Conservation (phyloP, 1,139 yeast species). For the Petasospora rhodanensis region DNA sequence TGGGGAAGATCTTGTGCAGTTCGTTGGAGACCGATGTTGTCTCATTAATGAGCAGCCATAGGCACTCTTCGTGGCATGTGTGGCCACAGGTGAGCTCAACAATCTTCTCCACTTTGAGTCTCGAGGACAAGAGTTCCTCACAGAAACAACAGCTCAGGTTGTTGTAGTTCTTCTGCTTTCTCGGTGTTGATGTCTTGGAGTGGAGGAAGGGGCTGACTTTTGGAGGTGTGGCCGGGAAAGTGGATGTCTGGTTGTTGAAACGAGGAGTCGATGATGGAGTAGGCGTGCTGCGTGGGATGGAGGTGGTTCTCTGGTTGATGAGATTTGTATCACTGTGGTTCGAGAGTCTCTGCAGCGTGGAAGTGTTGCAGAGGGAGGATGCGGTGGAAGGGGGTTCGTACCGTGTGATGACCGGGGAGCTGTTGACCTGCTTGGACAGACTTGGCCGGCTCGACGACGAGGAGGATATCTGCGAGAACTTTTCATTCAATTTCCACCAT, state of each 20-base stretch:
- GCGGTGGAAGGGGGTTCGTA: neutral
- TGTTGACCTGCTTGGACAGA: neutral
- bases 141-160: slow-evolving; percentile 30
- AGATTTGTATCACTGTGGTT: slow-evolving; percentile 2
- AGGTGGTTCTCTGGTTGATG: slow-evolving; percentile 16
- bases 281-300: slow-evolving; percentile 13
- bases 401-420: slow-evolving; percentile 4
- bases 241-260: neutral
- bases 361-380: neutral
- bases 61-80: slow-evolving; percentile 34
- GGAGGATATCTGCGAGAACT: slow-evolving; percentile 10
- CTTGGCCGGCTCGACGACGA: slow-evolving; percentile 1
- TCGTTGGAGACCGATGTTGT: slow-evolving; percentile 9
- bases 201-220: slow-evolving; percentile 16
- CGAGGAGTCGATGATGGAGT: slow-evolving; percentile 2
- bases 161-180: slow-evolving; percentile 16
- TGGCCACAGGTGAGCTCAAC: slow-evolving; percentile 32
- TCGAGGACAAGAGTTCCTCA: slow-evolving; percentile 28
- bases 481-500: slow-evolving; percentile 23
- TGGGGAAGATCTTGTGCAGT: slow-evolving; percentile 24
- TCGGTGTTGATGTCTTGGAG: slow-evolving; percentile 14
- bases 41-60: slow-evolving; percentile 28
- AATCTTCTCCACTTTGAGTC: slow-evolving; percentile 27
- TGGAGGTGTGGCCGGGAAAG: slow-evolving; percentile 14
- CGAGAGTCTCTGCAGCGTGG: slow-evolving; percentile 1